Evolutionary conservation across 2,329 filamentous ascomycete species (phyloP), one percentile per base, ranked within the genome.

Genomic region (Colletotrichum cuscutae): DNA sequence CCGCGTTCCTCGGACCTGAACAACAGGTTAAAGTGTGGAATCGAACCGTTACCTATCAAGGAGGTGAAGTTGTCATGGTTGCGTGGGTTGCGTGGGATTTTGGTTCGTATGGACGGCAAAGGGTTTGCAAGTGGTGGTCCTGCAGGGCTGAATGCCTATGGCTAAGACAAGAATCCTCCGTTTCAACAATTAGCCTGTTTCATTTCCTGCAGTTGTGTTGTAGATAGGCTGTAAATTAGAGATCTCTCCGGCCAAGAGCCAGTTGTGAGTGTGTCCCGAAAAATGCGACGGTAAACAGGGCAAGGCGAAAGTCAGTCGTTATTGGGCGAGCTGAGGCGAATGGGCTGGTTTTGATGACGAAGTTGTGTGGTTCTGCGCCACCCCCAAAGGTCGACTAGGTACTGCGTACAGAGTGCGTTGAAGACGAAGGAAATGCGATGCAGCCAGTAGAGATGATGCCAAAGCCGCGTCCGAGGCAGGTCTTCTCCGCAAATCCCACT

Each of bases 121-220:
- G 46, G 54, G 35, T 32, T 1, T 35, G 32, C 32, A 35, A 35
- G 32, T 35, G 32, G 32, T 35, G 11, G 32, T 12, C 32, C 32
- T 35, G 32, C 32, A 35, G 32, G 32, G 32, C 32, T 35, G 32
- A 35, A 35, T 35, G 32, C 32, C 32, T 35, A 35, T 35, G 32
- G 32, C 32, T 11, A 1, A 49, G 65, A 46, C 28, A 15, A 15
- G 56, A 64, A 56, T 46, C 59, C 32, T 65, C 60, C 59, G 65
- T 70, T 60, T 70, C 59, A 65, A 46, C 42, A 26, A 15, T 65
- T 70, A 70, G 65, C 32, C 42, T 70, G 65, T 72, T 72, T 72
- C 60, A 70, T 22, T 52, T 59, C n/a, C 59, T 72, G 65, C 59
- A 72, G 46, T 32, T 37, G 22, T 64, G 37, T 58, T 54, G 54